These are phyloP conservation scores for Dioszegia aurantiaca DNA, from an alignment of 768 basidiomycete species.

Conservation along the genomic window DNA sequence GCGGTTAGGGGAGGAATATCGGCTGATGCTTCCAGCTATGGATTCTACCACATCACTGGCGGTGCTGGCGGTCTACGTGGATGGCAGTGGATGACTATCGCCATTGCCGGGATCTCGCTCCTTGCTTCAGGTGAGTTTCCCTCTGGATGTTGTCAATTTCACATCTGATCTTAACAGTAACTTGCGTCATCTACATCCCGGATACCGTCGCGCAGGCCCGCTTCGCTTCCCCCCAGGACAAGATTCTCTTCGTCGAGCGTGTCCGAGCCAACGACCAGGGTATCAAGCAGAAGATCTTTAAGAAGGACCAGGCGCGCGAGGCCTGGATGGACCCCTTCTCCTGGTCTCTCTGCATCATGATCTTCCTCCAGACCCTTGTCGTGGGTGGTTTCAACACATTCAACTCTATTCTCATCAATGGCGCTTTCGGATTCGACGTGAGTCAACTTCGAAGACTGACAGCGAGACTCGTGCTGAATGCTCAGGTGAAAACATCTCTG, in stretches of 20 bases:
- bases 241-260: constrained; percentile 57
- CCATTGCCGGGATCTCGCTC: constrained; percentile 23
- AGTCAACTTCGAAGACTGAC: constrained; percentile 14
- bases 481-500: constrained; percentile 49
- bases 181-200: constrained; percentile 22
- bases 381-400: constrained; percentile 35
- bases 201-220: constrained; percentile 23
- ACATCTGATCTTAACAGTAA: constrained; percentile 10
- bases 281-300: constrained; percentile 59
- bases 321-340: constrained; percentile 57
- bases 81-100: constrained; percentile 34
- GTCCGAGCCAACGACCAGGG: constrained; percentile 60
- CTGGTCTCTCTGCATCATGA: constrained; percentile 56
- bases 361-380: constrained; percentile 55
- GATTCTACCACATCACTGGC: constrained; percentile 25
- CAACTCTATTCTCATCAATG: constrained; percentile 27
- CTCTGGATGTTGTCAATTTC: background rate
- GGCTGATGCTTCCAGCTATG: background rate
- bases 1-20: too few relatives aligned
- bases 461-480: background rate
- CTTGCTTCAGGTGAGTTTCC: constrained; percentile 9
- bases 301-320: constrained; percentile 53
- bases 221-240: constrained; percentile 52
- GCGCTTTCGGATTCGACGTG: constrained; percentile 37
- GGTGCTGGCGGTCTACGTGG: background rate